These are phyloP conservation scores for Casaregolazyma suthepensis DNA, from an alignment of 1,139 yeast genomes.

Conservation along the genomic window DNA sequence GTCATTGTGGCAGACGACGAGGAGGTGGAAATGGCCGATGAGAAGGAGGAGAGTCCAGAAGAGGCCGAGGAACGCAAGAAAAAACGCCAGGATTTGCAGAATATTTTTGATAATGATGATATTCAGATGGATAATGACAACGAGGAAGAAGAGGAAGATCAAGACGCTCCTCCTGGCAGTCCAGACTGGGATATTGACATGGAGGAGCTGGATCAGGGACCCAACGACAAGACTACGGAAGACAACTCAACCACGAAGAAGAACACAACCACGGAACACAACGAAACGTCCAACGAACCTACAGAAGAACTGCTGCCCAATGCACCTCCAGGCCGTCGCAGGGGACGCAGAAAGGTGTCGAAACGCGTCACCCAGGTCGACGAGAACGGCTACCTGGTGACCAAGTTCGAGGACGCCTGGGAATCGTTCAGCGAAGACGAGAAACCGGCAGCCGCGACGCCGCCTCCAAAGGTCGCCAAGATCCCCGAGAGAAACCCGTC, in stretches of 20 bases:
- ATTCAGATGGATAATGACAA: conserved; percentile 10
- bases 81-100: conserved; percentile 16
- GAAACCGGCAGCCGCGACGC: conserved; percentile 2
- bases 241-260: background rate
- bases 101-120: conserved; percentile 18
- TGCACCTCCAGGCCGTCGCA: conserved; percentile 10
- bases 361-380: conserved; percentile 15
- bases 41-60: conserved; percentile 12
- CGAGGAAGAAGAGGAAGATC: conserved; percentile 2
- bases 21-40: conserved; percentile 1
- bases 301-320: conserved; percentile 1
- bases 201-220: conserved; percentile 6
- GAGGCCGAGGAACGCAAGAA: conserved; percentile 11
- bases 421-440: conserved; percentile 19
- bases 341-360: conserved; percentile 15
- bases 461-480: conserved; percentile 4
- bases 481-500: conserved; percentile 9
- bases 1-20: conserved; percentile 16
- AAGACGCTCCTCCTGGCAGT: conserved; percentile 5
- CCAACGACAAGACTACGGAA: background rate
- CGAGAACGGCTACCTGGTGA: conserved; percentile 17
- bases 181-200: conserved; percentile 9
- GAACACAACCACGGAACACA: background rate
- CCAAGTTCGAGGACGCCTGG: conserved; percentile 17
- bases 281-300: background rate